Conservation (phyloP, 768 basidiomycete species). For the Pleurotus giganteus region DNA sequence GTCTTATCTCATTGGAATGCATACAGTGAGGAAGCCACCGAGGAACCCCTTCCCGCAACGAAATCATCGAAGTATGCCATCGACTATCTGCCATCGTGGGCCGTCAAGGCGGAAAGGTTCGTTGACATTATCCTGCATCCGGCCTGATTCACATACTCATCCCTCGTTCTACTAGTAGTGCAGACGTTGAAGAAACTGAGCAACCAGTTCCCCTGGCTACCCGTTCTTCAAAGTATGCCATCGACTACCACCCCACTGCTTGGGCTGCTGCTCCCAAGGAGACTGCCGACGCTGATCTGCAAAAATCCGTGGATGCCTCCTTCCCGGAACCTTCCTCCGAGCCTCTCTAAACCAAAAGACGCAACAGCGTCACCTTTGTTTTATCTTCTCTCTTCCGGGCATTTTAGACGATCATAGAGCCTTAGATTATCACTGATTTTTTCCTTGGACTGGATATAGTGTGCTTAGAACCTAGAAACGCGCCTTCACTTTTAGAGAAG, state of each 20-base stretch:
- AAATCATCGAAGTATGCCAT: slow-evolving; percentile 4
- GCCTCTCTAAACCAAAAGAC: not conserved
- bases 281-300: not conserved
- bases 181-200: not conserved
- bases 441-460: not conserved
- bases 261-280: not conserved
- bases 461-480: not conserved
- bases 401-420: too few species aligned
- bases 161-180: not conserved
- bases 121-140: not conserved
- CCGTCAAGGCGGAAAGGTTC: not conserved
- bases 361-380: not conserved
- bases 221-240: not conserved
- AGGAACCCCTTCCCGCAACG: not conserved
- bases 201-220: not conserved
- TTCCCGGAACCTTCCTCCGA: not conserved
- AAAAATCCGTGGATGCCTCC: not conserved
- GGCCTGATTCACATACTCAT: not conserved
- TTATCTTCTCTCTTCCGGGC: not conserved
- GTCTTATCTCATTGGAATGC: not conserved
- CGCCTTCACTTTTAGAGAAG: too few species aligned
- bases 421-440: too few species aligned
- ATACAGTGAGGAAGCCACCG: too few species aligned
- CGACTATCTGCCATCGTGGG: slow-evolving; percentile 6
- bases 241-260: not conserved